phyloP scores from a whole-genome alignment of 2,329 filamentous ascomycete genomes.

The Aspergillus neoniger region DNA sequence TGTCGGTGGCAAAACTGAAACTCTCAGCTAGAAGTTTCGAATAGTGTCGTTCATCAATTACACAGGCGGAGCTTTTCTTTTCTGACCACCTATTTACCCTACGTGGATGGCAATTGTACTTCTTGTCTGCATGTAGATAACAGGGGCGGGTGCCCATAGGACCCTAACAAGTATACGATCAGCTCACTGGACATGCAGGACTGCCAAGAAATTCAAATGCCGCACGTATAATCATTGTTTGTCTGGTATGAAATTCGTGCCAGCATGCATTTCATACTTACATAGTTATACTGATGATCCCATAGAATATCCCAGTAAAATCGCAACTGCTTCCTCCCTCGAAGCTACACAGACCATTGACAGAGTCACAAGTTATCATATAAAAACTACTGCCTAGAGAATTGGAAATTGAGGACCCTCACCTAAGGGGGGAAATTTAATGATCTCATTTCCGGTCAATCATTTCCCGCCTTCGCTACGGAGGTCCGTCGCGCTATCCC shows the following conservation, averaged over 20 bases:
- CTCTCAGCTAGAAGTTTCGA: neutral
- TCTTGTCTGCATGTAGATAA: neutral
- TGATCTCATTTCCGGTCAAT: slow-evolving; percentile 8
- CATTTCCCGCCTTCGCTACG: neutral
- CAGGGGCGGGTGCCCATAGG: neutral
- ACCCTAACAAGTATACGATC: neutral
- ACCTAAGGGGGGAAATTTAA: neutral
- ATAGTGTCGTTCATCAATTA: neutral
- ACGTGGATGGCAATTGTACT: neutral
- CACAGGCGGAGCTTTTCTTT: neutral
- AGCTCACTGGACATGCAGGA: neutral
- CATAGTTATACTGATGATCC: no score
- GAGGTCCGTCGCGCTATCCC: neutral
- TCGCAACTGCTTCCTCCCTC: no score
- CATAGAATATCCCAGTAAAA: no score
- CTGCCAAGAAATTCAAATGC: slow-evolving; percentile 1
- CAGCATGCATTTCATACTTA: no score
- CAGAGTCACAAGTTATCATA: no score
- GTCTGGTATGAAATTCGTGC: neutral
- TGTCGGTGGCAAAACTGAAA: neutral
- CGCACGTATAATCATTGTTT: neutral
- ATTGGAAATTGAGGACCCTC: neutral
- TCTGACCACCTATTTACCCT: neutral
- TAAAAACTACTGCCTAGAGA: neutral
- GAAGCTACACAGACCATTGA: no score